Percentiles rank a stretch among this genome's conserved stretches.
These are phyloP conservation scores for Diaporthe citrichinensis DNA, from an alignment of 2,329 filamentous ascomycete genomes.

Conservation along the genomic window DNA sequence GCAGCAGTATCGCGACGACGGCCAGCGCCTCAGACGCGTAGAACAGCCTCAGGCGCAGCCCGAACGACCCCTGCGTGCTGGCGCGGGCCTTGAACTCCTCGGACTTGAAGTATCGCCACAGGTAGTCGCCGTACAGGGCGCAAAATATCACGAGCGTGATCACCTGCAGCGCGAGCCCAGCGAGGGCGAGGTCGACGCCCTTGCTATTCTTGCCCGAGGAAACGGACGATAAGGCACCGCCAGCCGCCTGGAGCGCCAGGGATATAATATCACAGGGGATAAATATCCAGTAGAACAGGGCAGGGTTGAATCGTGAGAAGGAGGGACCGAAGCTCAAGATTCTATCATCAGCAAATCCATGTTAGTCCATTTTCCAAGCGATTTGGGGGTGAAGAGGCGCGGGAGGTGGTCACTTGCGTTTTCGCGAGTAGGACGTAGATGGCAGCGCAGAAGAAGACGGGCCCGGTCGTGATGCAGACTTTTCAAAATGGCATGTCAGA, in stretches of 20 bases:
- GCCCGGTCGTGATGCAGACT: slow-evolving; percentile 71
- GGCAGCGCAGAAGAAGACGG: slow-evolving; percentile 72
- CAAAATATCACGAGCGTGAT: slow-evolving; percentile 68
- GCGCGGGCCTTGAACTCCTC: background rate
- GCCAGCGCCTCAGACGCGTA: slow-evolving; percentile 65
- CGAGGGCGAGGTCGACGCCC: slow-evolving; percentile 64
- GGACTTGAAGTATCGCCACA: slow-evolving; percentile 55
- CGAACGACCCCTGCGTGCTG: slow-evolving; percentile 13
- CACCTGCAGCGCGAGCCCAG: slow-evolving; percentile 72
- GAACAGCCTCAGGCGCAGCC: slow-evolving; percentile 61
- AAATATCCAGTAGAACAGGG: slow-evolving; percentile 60
- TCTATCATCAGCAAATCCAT: slow-evolving; percentile 43
- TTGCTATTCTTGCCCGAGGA: slow-evolving; percentile 60
- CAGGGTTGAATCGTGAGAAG: slow-evolving; percentile 58
- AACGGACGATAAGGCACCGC: slow-evolving; percentile 65
- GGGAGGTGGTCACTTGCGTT: slow-evolving; percentile 46
- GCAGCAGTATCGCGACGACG: slow-evolving; percentile 71
- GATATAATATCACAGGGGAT: slow-evolving; percentile 69
- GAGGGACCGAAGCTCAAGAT: slow-evolving; percentile 56
- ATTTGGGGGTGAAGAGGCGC: background rate
- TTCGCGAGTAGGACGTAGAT: slow-evolving; percentile 75
- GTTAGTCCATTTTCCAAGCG: background rate
- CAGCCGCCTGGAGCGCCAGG: slow-evolving; percentile 68
- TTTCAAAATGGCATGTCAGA: slow-evolving; percentile 4
- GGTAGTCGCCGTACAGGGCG: slow-evolving; percentile 62